These are phyloP conservation scores for Cyberlindnera suaveolens DNA, from an alignment of 805 yeast genomes.

Conservation along the genomic window DNA sequence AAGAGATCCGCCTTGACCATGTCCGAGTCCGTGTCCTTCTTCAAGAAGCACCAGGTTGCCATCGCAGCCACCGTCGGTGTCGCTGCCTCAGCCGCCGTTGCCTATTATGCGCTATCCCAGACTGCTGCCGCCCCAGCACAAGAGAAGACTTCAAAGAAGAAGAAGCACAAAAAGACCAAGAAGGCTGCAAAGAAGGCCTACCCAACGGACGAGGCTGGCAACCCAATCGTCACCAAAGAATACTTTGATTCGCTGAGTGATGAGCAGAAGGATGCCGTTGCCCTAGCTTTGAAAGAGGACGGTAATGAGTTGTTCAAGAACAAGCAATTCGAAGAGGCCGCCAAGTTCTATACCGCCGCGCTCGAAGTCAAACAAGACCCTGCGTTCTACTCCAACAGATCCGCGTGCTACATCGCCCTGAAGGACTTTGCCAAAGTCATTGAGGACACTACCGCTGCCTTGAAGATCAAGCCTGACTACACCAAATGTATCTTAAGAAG, in stretches of 20 bases:
- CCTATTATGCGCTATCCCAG: conserved; percentile 43
- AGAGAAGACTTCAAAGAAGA: conserved; percentile 38
- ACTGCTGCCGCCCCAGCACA: conserved; percentile 23
- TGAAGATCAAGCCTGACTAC: conserved; percentile 82
- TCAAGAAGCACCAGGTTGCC: conserved; percentile 48
- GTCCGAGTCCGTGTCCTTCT: conserved; percentile 26
- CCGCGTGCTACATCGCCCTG: conserved; percentile 89
- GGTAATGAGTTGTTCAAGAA: conserved; percentile 77
- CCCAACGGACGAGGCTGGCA: conserved; percentile 51
- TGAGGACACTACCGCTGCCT: conserved; percentile 81
- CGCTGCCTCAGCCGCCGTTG: conserved; percentile 57
- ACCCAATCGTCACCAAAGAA: conserved; percentile 50
- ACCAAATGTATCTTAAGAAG: conserved; percentile 89
- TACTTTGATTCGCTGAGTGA: conserved; percentile 38
- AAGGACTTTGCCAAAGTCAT: conserved; percentile 78
- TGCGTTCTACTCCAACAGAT: conserved; percentile 88
- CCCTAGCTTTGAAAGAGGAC: conserved; percentile 75
- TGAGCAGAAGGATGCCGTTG: conserved; percentile 55
- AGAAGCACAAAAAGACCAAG: conserved; percentile 21
- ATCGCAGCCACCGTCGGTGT: conserved; percentile 59
- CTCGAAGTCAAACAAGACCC: conserved; percentile 74
- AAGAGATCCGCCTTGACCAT: conserved; percentile 4
- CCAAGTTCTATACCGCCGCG: conserved; percentile 75
- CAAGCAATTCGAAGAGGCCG: conserved; percentile 69
- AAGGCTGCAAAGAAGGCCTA: conserved; percentile 30